Base-by-base conservation (phyloP, 78 protist genomes). In the Monocercomonoides exilis region DNA sequence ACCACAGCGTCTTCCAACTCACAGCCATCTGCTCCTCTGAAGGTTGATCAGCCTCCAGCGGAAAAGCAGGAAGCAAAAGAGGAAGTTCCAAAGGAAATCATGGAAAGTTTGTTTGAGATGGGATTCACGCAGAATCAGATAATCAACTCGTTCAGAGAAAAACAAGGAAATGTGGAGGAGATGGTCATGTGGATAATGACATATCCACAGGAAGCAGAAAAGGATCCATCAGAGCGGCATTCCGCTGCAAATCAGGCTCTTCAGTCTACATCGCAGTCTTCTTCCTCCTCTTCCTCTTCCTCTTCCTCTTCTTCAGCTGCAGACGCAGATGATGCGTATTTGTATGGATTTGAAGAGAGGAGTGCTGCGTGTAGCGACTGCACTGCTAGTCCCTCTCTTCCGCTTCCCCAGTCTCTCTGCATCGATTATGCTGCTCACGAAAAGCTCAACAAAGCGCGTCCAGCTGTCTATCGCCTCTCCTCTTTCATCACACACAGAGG, bases 401-500 rank as follows among this genome's bases (percentile, higher is more conserved):
- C 70, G 21, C 38, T 54, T 21, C 70, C 70, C 70, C 11, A 54
- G 21, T 11, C 11, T 29, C 70, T 54, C 70, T 11, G 11, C 38
- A 11, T 54, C 70, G 70, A 54, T 21, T 54, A 54, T 21, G 21
- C 70, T 21, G 70, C 70, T 54, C 70, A 54, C 70, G 70, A 54
- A 54, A 11, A 54, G 21, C 21, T 21, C 11, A 11, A 54, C 11
- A 11, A 54, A 11, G 21, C 11, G 38, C 70, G 11, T 21, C 34
- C 34, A 46, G 6, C 1, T 45, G 42, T 79, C 70, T 86, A 86
- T n/a, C 43, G n/a, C 1, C 89, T 86, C 41, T 29, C 0, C 1
- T 81, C 43, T 41, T 2, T 54, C 1, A 64, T 86, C 33, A n/a
- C 63, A 41, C 89, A 86, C 89, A 46, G 44, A 77, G 89, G 89